phyloP scores from a whole-genome alignment of 2,329 filamentous ascomycete genomes.

The Keithomyces neogunnii region DNA sequence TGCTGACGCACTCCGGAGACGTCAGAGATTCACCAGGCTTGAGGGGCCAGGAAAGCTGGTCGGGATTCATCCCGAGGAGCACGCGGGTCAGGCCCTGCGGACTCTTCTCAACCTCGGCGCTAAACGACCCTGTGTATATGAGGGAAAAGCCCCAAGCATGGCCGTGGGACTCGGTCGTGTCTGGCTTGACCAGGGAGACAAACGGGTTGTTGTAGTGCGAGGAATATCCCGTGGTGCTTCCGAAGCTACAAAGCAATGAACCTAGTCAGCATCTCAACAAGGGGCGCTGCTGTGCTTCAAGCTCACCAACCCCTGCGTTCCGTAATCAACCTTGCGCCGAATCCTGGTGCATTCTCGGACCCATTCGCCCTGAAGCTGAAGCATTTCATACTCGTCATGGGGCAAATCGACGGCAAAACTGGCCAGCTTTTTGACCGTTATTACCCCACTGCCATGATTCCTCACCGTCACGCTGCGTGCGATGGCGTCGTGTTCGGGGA shows the following conservation, averaged over 20 bases:
- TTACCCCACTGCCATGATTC: conserved; percentile 44
- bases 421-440: conserved; percentile 47
- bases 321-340: conserved; percentile 47
- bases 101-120: conserved; percentile 50
- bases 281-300: not conserved
- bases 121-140: conserved; percentile 55
- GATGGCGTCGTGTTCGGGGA: conserved; percentile 52
- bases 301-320: conserved; percentile 39
- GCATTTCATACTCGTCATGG: conserved; percentile 51
- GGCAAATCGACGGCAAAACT: conserved; percentile 55
- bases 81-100: conserved; percentile 54
- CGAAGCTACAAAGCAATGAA: conserved; percentile 34
- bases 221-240: conserved; percentile 52
- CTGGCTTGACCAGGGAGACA: conserved; percentile 45
- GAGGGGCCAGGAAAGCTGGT: conserved; percentile 51
- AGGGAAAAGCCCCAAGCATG: conserved; percentile 58
- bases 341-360: conserved; percentile 46
- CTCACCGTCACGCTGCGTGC: conserved; percentile 52
- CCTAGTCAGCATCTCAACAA: not conserved
- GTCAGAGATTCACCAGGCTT: conserved; percentile 46
- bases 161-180: conserved; percentile 51
- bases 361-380: conserved; percentile 57
- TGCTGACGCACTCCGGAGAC: conserved; percentile 53
- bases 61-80: conserved; percentile 50
- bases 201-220: conserved; percentile 59